Evolutionary conservation across 805 yeast genomes (phyloP), one percentile per base, ranked within the genome.

Genomic region (Scheffersomyces stipitis): DNA sequence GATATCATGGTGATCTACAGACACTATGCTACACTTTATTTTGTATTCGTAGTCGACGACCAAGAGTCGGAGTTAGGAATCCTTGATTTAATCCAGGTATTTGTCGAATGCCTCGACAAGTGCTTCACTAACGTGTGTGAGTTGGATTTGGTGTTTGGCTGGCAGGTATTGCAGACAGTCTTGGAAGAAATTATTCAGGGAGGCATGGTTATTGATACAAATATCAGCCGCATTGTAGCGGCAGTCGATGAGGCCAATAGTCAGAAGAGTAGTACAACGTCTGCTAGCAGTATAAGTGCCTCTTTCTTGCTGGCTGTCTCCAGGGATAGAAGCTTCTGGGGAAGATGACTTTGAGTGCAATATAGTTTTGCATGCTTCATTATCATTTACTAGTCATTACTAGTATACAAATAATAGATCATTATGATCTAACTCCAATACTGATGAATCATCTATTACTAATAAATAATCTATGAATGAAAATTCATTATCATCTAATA

Each of bases 191-290:
- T 93, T 23, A 83, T 93, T 1, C 98, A 93, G 58, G 99, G 98
- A 17, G 99, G 99, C 0, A 83, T 93, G 95, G 99, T 93, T 6
- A 86, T 93, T 26, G 99, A 93, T 57, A 90, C 98, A 2, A 87
- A 83, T 48, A 87, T 89, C 15, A 55, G 66, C 17, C 78, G 83
- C 41, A 89, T 93, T 24, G 96, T 93, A 4, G 80, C 78, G 2
- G 86, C 93, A 1, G 86, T 86, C 8, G 95, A 86, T 60, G 84
- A 78, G 31, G 83, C 86, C 20, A 78, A 78, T 53, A 66, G 71
- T 34, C 80, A 75, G 46, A 71, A 69, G 48, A 52, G 44, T 29
- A 58, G 65, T 1, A 54, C 43, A 3, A 18, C 33, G 10, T 31
- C 40, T 7, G 45, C 46, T 12, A 41, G 52, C n/a, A 38, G 51